Evolutionary conservation across 768 basidiomycete species (phyloP), one percentile per base, ranked within the genome.

Genomic region (Myochromella boudieri): DNA sequence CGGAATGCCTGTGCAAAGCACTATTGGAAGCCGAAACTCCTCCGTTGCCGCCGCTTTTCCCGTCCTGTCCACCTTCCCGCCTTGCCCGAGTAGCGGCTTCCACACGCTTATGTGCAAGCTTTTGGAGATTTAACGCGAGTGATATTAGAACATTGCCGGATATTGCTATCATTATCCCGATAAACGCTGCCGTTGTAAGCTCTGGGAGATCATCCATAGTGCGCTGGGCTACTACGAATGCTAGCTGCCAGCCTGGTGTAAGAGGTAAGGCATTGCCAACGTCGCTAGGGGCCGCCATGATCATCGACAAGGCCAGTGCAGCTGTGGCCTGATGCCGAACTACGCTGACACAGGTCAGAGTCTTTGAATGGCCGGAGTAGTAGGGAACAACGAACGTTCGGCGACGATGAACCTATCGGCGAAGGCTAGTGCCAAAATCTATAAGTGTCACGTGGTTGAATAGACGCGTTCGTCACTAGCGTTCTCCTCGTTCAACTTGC

Each of bases 81-180:
- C 37, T 54, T 34, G 25, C 37, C 22, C 37, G 43, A 64, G 61
- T 62, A 51, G 60, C 63, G 22, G 60, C 68, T 54, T 82, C 81
- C 25, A 88, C 71, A 22, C 85, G 77, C 54, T 78, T 76, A 69
- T 95, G 94, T 1, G 92, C 92, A 14, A 95, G 78, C 62, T 97
- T 97, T 67, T 98, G 95, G 26, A 89, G 70, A 67, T 97, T 97
- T 52, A 98, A 76, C 12, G 92, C 95, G 18, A 95, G 76, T 8
- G 88, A 90, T 52, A 97, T 93, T 51, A 97, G 78, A 9, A 94
- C 67, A 60, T 95, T 95, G 25, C 94, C 94, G 6, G 76, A 72
- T 45, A 95, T 79, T 3, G 93, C 87, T 27, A 94, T 82, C 4
- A 76, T 74, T 27, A 97, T 95, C 12, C 95, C 95, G 45, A 91